Percentiles rank a stretch among this genome's conserved stretches.
These are phyloP conservation scores for Ceratocystis variospora DNA, from an alignment of 2,329 filamentous ascomycete species.

Conservation along the genomic window DNA sequence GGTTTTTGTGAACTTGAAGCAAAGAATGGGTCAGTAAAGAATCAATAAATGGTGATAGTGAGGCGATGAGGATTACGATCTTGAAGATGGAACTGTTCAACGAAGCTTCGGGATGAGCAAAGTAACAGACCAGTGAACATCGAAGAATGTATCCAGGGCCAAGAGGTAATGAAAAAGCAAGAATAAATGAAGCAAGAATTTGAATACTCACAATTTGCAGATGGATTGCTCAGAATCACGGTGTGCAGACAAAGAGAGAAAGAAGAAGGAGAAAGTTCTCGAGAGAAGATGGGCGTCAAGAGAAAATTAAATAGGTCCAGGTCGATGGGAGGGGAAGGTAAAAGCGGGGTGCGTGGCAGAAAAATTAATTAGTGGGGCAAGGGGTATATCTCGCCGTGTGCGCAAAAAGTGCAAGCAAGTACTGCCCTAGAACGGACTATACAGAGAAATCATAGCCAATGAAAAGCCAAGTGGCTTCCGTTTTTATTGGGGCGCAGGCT, in stretches of 20 bases:
- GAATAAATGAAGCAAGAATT: background rate
- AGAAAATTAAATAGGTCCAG: constrained; percentile 18
- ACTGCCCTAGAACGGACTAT: constrained; percentile 17
- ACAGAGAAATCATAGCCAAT: constrained; percentile 6
- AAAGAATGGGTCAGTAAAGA: constrained; percentile 1
- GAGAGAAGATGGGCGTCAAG: constrained; percentile 13
- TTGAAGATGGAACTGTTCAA: no score
- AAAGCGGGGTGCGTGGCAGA: constrained; percentile 19
- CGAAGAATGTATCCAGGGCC: background rate
- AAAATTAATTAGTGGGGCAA: constrained; percentile 18
- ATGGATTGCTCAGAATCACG: constrained; percentile 20
- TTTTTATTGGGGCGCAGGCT: background rate
- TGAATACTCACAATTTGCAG: constrained; percentile 19
- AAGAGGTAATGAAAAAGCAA: background rate
- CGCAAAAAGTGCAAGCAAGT: constrained; percentile 9
- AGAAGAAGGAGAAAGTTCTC: constrained; percentile 18
- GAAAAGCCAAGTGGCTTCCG: background rate
- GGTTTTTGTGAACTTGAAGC: constrained; percentile 10
- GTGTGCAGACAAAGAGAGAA: constrained; percentile 20
- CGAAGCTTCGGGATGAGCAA: no score
- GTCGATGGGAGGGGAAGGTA: constrained; percentile 12
- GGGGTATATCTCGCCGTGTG: constrained; percentile 17
- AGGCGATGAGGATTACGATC: background rate
- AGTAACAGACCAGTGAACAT: no score
- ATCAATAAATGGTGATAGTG: background rate